Evolutionary conservation across 148 eudicot genomes (phyloP).

Genomic region (Chenopodium suecicum): DNA sequence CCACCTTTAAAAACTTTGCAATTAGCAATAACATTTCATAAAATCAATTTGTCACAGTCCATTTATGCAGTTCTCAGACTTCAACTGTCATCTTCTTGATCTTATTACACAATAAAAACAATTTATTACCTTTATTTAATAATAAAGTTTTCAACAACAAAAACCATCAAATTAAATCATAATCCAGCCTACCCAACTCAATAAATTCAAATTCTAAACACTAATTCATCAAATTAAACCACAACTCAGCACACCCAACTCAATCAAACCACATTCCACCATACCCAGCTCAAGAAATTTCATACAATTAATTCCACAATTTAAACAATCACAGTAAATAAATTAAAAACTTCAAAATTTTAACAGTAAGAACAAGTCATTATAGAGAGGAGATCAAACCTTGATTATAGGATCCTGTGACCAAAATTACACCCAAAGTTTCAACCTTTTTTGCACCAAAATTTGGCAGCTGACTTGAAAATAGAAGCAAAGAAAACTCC

Average conservation of each 20-base stretch:
- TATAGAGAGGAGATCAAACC: constrained; percentile 15
- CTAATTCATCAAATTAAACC: background rate
- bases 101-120: background rate
- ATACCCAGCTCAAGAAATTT: background rate
- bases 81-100: background rate
- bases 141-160: background rate
- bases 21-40: background rate
- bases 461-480: background rate
- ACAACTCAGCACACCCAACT: background rate
- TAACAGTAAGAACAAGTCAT: background rate
- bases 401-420: background rate
- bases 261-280: background rate
- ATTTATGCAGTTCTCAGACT: constrained; percentile 1
- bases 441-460: constrained; percentile 7
- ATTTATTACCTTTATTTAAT: background rate
- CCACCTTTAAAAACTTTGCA: background rate
- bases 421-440: constrained; percentile 6
- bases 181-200: background rate
- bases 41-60: background rate
- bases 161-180: background rate
- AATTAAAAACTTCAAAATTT: background rate
- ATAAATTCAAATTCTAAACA: background rate
- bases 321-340: background rate
- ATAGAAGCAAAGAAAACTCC: constrained; percentile 6
- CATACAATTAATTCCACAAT: background rate